Percentiles rank a stretch among this genome's conserved stretches.
phyloP scores from a whole-genome alignment of 495 filamentous ascomycete genomes.

The Neurospora sp. region DNA sequence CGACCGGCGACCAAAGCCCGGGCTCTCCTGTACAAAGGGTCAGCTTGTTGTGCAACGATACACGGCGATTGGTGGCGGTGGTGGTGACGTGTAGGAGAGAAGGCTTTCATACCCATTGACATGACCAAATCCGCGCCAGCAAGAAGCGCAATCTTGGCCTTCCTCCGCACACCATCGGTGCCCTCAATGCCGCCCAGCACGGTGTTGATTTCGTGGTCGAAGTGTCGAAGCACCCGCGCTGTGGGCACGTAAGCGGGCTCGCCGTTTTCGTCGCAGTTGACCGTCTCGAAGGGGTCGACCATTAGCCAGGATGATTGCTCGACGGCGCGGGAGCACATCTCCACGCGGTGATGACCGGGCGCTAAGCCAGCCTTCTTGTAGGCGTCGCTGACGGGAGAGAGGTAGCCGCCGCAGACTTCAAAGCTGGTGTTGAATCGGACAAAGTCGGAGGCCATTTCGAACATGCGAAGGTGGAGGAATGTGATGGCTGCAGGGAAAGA shows the following conservation, averaged over 20 bases:
- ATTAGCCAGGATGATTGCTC: conserved; percentile 71
- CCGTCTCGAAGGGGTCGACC: conserved; percentile 65
- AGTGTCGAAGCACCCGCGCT: conserved; percentile 79
- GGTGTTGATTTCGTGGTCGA: conserved; percentile 78
- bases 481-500: conserved; percentile 48
- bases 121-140: conserved; percentile 69
- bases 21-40: conserved; percentile 30
- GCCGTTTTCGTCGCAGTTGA: conserved; percentile 40
- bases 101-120: conserved; percentile 49
- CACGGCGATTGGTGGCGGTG: neutral
- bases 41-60: neutral
- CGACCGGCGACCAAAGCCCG: conserved; percentile 69
- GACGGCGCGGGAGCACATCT: conserved; percentile 72
- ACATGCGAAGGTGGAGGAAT: conserved; percentile 86
- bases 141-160: conserved; percentile 55
- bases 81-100: conserved; percentile 41
- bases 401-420: conserved; percentile 76
- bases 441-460: conserved; percentile 81
- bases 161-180: conserved; percentile 41
- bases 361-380: conserved; percentile 90
- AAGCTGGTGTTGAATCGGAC: conserved; percentile 69
- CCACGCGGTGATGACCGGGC: conserved; percentile 27
- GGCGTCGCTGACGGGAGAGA: conserved; percentile 54
- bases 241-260: conserved; percentile 80
- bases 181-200: conserved; percentile 63